Evolutionary conservation across 2,329 filamentous ascomycete species (phyloP), one percentile per base, ranked within the genome.

Genomic region (Cyanodermella asteris): DNA sequence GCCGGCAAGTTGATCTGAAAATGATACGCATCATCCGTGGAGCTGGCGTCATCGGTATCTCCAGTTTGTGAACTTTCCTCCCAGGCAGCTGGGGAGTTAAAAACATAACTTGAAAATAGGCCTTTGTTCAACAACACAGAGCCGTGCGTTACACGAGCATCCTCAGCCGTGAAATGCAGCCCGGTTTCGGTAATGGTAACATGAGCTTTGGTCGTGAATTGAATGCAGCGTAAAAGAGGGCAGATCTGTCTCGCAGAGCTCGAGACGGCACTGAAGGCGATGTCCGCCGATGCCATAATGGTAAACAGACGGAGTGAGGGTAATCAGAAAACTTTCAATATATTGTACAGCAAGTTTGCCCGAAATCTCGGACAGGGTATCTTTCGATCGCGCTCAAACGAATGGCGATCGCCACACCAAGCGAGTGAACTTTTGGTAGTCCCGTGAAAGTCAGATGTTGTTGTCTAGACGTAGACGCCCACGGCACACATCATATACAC

Each of bases 401-500:
- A n/a, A n/a, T n/a, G n/a, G n/a, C n/a, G n/a, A n/a, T n/a, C n/a
- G n/a, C n/a, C n/a, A n/a, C n/a, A n/a, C n/a, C n/a, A n/a, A n/a
- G n/a, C n/a, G n/a, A n/a, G n/a, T n/a, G n/a, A n/a, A n/a, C n/a
- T n/a, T n/a, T n/a, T n/a, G n/a, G n/a, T n/a, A n/a, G n/a, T n/a
- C n/a, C n/a, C n/a, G n/a, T n/a, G n/a, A n/a, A n/a, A n/a, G n/a
- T n/a, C n/a, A n/a, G n/a, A n/a, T n/a, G n/a, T n/a, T n/a, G n/a
- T n/a, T 33, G 33, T 25, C 53, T 67, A 97, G 50, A 97, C 80
- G 70, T 97, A 94, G 45, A 97, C 87, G 48, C 87, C 87, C 47
- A 87, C 87, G 31, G 82, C 87, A 54, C 87, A 97, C 55, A 97
- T 94, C 74, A 93, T 91, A 55, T 87, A 93, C 22, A 97, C 81